Base-by-base conservation (phyloP, 805 yeast genomes). In the Yarrowia sp. region DNA sequence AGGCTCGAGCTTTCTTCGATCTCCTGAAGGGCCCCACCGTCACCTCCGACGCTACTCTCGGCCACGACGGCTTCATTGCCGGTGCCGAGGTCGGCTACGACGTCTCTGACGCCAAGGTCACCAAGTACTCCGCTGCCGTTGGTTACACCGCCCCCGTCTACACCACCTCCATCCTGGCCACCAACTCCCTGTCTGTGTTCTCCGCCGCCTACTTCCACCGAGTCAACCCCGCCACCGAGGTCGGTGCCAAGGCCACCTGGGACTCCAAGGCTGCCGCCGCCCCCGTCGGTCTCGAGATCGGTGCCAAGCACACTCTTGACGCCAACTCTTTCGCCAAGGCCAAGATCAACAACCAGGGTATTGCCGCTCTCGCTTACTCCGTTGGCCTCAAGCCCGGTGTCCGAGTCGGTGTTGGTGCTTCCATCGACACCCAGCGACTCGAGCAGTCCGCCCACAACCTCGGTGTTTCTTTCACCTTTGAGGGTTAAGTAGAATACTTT, bases 81-180 rank as follows among this genome's bases (percentile, higher is more conserved):
- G 99, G 99, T 83, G 96, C 93, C 74, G 97, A 95, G 84, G 87
- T 94, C 78, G 95, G 97, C 76, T 95, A 95, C 85, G 98, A 95
- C 83, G 91, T 95, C 78, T 85, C 91, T 75, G 85, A 90, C 74
- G 98, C 97, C 77, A 86, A 91, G 81, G 88, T 95, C 79, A 90
- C 97, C 82, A 91, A 91, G 81, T 92, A 92, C 87, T 88, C 97
- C 70, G 89, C 93, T 71, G 97, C 96, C 75, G 84, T 91, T 75
- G 98, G 98, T 78, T 95, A 92, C 90, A 84, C 90, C 78, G 91
- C 91, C 77, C 90, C 93, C 73, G 84, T 87, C 76, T 94, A 92
- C 87, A 84, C 96, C 71, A 86, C 92, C 70, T 91, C 97, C 72
- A 86, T 92, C 73, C 84, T 91, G 72, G 92, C 95, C 75, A 85